Percentiles rank a stretch among this genome's conserved stretches.
These are phyloP conservation scores for Diddensiella transvaalensis DNA, from an alignment of 805 yeast species.

Conservation along the genomic window DNA sequence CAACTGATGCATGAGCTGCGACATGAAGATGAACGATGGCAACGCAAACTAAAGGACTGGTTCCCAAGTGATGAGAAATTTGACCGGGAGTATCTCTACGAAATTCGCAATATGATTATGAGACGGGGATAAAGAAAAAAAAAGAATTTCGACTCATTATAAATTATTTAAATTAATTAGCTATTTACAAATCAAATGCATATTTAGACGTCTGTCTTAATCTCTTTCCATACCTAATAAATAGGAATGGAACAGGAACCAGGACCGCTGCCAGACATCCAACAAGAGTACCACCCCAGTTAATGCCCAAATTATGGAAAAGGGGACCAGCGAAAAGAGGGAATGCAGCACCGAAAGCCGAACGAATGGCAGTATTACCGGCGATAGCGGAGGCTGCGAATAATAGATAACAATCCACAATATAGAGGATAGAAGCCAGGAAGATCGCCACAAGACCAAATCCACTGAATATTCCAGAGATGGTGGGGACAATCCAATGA, in stretches of 20 bases:
- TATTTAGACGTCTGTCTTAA: conserved; percentile 57
- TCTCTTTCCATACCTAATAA: conserved; percentile 39
- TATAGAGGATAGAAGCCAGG: conserved; percentile 64
- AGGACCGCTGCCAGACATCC: conserved; percentile 59
- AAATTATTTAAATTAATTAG: too few species aligned
- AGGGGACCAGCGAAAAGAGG: conserved; percentile 69
- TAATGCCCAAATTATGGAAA: conserved; percentile 64
- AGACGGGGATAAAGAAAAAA: conserved; percentile 5
- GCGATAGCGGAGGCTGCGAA: conserved; percentile 80
- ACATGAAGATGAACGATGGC: conserved; percentile 37
- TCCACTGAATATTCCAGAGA: conserved; percentile 62
- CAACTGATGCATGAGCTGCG: conserved; percentile 26
- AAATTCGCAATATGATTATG: conserved; percentile 35
- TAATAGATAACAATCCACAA: conserved; percentile 64
- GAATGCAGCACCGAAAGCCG: conserved; percentile 64
- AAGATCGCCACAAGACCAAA: conserved; percentile 67
- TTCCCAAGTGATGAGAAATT: conserved; percentile 24
- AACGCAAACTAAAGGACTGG: conserved; percentile 34
- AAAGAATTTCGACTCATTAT: too few species aligned
- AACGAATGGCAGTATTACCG: conserved; percentile 66
- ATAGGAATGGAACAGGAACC: conserved; percentile 66
- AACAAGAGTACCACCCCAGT: conserved; percentile 76
- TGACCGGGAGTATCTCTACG: conserved; percentile 30
- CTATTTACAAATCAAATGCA: conserved; percentile 77
- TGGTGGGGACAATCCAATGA: conserved; percentile 80